phyloP scores from a whole-genome alignment of 495 filamentous ascomycete genomes.

The Friedmanniomyces endolithicus region DNA sequence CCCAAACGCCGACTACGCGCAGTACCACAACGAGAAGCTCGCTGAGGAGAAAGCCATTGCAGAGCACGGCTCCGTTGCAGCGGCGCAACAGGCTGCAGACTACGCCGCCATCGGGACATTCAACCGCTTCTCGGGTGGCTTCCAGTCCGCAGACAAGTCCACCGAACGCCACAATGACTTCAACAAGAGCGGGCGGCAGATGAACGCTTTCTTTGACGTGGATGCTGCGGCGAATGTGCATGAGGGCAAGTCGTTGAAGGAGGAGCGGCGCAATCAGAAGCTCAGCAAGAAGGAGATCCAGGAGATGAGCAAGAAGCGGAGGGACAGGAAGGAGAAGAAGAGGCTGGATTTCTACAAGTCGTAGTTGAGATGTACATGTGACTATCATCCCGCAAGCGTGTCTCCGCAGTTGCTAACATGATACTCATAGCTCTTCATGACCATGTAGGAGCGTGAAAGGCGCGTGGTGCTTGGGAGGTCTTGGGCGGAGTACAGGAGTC shows the following conservation, averaged over 20 bases:
- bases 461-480: not conserved
- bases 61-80: conserved; percentile 24
- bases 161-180: conserved; percentile 78
- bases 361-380: not conserved
- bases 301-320: conserved; percentile 57
- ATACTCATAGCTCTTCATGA: not conserved
- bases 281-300: conserved; percentile 70
- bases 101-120: conserved; percentile 65
- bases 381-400: not conserved
- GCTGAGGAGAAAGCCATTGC: conserved; percentile 30
- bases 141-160: conserved; percentile 50
- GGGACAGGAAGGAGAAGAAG: conserved; percentile 84
- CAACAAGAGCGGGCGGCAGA: conserved; percentile 75
- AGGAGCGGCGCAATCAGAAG: conserved; percentile 80
- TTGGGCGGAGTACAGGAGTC: too few relatives aligned
- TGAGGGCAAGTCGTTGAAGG: conserved; percentile 81
- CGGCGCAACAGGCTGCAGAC: conserved; percentile 14
- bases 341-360: conserved; percentile 65
- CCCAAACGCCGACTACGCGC: conserved; percentile 81
- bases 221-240: conserved; percentile 91
- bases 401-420: not conserved
- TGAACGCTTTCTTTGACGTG: conserved; percentile 95
- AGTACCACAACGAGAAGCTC: conserved; percentile 26
- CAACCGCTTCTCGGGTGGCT: conserved; percentile 86
- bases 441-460: not conserved